phyloP scores from a whole-genome alignment of 208 protist genomes.

The Crithidia bombi region DNA sequence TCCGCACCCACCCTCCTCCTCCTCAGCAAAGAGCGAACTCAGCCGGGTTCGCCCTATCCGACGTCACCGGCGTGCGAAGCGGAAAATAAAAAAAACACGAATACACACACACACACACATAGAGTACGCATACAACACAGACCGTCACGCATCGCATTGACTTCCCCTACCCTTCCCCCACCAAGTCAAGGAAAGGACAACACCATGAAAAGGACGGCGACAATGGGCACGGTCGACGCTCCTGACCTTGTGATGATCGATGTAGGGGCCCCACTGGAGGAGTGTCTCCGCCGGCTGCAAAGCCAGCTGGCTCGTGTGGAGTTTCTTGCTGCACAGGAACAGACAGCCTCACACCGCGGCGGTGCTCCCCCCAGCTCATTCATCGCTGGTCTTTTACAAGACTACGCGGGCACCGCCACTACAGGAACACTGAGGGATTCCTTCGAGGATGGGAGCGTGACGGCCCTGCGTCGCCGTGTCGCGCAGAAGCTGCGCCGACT shows the following conservation, averaged over 20 bases:
- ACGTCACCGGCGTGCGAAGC: no score
- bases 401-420: neutral
- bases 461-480: slow-evolving; percentile 17
- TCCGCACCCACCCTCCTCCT: neutral
- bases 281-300: slow-evolving; percentile 25
- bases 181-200: neutral
- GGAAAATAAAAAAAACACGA: no score
- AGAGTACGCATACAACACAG: no score
- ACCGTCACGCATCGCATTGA: no score
- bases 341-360: neutral
- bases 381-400: neutral
- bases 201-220: neutral
- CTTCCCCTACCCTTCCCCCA: neutral
- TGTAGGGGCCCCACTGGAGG: slow-evolving; percentile 23
- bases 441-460: neutral
- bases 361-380: neutral
- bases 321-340: slow-evolving; percentile 2
- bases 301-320: slow-evolving; percentile 14
- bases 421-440: neutral
- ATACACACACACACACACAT: no score
- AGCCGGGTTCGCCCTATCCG: no score
- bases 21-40: neutral
- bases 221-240: no score
- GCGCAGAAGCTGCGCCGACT: slow-evolving; percentile 30
- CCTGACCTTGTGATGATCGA: slow-evolving; percentile 22